These are phyloP conservation scores for Mucor circinelloides DNA, from an alignment of 371 early-diverging fungal genomes.

Conservation along the genomic window DNA sequence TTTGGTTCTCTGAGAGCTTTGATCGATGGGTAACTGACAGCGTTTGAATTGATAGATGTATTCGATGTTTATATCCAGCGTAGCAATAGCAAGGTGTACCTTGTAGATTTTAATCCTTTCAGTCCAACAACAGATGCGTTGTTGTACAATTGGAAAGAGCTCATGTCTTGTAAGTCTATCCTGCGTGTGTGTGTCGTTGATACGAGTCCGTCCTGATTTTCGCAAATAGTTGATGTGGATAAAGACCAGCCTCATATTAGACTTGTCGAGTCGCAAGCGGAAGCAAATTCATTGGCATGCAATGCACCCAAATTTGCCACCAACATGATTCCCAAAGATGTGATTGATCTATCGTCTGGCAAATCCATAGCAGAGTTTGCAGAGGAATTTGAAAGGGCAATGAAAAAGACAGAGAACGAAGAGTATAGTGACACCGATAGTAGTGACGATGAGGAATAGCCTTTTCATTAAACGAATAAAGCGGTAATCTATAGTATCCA, in stretches of 20 bases:
- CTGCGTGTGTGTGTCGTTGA: background rate
- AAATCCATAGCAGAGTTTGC: constrained; percentile 76
- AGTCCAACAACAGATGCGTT: constrained; percentile 76
- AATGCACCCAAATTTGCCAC: constrained; percentile 61
- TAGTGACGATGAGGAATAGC: constrained; percentile 12
- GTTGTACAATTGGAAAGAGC: constrained; percentile 81
- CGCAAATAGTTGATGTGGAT: constrained; percentile 20
- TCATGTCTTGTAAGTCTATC: constrained; percentile 49
- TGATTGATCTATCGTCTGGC: constrained; percentile 76
- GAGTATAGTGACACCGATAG: constrained; percentile 4
- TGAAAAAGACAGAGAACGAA: constrained; percentile 28
- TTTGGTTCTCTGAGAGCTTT: constrained; percentile 3
- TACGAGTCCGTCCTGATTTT: background rate
- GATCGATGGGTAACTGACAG: background rate
- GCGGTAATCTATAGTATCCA: no score
- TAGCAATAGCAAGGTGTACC: constrained; percentile 58
- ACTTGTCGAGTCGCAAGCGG: constrained; percentile 51
- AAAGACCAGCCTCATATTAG: constrained; percentile 46
- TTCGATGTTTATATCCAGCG: constrained; percentile 86
- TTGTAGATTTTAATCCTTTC: constrained; percentile 92
- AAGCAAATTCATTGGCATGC: constrained; percentile 44
- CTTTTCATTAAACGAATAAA: background rate
- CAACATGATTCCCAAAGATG: constrained; percentile 77
- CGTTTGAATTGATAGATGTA: constrained; percentile 56
- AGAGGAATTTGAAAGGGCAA: constrained; percentile 59